phyloP scores from a whole-genome alignment of 177 flowering plant species.

The Vitis hybrid region DNA sequence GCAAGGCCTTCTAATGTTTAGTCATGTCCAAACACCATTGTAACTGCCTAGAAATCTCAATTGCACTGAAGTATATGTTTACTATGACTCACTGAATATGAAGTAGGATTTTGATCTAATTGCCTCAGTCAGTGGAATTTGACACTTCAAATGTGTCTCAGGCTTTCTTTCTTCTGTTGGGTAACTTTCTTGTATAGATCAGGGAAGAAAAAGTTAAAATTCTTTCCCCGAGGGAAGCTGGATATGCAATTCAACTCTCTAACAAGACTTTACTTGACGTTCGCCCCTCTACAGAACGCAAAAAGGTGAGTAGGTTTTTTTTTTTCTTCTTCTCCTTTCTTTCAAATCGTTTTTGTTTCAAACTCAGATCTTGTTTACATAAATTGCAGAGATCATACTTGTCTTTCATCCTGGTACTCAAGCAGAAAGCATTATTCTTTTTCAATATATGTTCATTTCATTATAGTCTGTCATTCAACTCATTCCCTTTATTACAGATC shows the following conservation, averaged over 20 bases:
- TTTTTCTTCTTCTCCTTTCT: background rate
- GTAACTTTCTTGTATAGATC: constrained; percentile 38
- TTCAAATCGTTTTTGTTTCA: no score
- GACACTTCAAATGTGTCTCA: background rate
- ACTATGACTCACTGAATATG: background rate
- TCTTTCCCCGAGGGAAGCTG: constrained; percentile 91
- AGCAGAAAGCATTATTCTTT: background rate
- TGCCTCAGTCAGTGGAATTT: background rate
- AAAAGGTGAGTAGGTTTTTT: constrained; percentile 51
- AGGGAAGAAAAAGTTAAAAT: constrained; percentile 83
- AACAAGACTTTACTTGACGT: constrained; percentile 84
- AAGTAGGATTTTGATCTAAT: background rate
- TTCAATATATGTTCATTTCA: background rate
- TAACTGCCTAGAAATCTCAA: background rate
- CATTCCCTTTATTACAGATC: background rate
- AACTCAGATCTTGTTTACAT: background rate
- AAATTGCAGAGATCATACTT: background rate
- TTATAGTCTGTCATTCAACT: background rate
- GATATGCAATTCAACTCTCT: constrained; percentile 93
- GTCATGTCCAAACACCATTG: background rate
- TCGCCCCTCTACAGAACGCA: constrained; percentile 78
- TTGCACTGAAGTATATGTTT: background rate
- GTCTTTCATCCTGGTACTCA: background rate
- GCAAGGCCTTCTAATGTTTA: background rate
- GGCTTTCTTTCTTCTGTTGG: constrained; percentile 3